These are phyloP conservation scores for Pinus albicaulis DNA, from an alignment of 75 land plant species.

Conservation along the genomic window DNA sequence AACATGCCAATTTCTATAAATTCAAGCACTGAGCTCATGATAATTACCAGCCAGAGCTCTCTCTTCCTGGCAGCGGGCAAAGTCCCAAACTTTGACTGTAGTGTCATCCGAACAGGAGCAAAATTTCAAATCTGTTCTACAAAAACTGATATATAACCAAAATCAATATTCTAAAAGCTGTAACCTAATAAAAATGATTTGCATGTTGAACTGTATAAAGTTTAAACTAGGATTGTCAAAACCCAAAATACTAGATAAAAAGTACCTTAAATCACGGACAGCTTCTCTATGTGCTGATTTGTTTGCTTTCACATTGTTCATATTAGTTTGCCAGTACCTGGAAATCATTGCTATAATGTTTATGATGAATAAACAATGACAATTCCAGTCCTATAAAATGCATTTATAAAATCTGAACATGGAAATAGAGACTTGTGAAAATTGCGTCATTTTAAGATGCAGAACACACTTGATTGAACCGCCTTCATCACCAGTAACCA, in stretches of 20 bases:
- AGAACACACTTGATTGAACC: slow-evolving; percentile 86
- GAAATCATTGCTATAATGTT: neutral
- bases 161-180: neutral
- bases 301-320: slow-evolving; percentile 99
- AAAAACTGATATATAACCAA: slow-evolving; percentile 58
- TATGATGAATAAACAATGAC: neutral
- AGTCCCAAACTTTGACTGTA: slow-evolving; percentile 99
- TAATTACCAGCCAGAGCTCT: slow-evolving; percentile 84
- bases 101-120: slow-evolving; percentile 99
- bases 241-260: neutral
- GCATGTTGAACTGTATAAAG: neutral
- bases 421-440: neutral
- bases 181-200: neutral
- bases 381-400: neutral
- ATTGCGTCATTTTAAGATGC: neutral
- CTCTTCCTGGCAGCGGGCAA: slow-evolving; percentile 98
- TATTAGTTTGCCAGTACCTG: slow-evolving; percentile 99
- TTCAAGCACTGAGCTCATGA: slow-evolving; percentile 1
- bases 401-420: neutral
- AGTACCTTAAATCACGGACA: slow-evolving; percentile 91
- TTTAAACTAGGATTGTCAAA: neutral
- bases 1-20: neutral
- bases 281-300: slow-evolving; percentile 96
- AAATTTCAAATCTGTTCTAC: slow-evolving; percentile 93
- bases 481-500: slow-evolving; percentile 99